phyloP scores from a whole-genome alignment of 352 stramenopile genomes.

The Globisporangium iwayamae region DNA sequence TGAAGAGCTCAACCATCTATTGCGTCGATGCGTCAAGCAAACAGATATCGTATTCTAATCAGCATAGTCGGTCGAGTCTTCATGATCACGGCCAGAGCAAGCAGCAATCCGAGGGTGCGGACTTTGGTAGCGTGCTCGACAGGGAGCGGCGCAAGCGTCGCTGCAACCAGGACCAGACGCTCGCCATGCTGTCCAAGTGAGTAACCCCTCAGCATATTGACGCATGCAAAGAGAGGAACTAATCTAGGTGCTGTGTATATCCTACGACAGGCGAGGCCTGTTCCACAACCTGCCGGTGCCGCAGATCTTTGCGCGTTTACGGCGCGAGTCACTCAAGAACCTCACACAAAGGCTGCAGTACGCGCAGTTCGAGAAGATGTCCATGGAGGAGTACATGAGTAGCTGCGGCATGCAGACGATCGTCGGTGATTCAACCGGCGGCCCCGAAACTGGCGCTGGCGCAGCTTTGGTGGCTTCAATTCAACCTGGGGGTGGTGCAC shows the following conservation, averaged over 20 bases:
- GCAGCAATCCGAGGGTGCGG: constrained; percentile 3
- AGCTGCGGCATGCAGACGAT: constrained; percentile 29
- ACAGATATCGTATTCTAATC: constrained; percentile 4
- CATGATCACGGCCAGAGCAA: neutral
- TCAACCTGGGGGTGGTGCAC: neutral
- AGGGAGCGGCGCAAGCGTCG: constrained; percentile 33
- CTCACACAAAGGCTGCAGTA: constrained; percentile 35
- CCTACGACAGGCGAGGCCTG: constrained; percentile 17
- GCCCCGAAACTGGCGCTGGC: no score
- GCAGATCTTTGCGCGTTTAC: constrained; percentile 52
- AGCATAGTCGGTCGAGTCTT: neutral
- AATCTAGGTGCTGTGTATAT: neutral
- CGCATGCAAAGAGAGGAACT: no score
- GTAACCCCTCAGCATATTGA: neutral
- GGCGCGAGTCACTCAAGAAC: constrained; percentile 50
- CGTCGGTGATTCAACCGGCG: neutral
- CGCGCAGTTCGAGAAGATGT: constrained; percentile 43
- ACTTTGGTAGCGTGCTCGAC: constrained; percentile 37
- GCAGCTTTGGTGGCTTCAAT: neutral
- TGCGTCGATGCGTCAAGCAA: constrained; percentile 24
- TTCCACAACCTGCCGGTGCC: constrained; percentile 37
- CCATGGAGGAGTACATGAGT: constrained; percentile 61
- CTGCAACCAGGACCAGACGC: constrained; percentile 18
- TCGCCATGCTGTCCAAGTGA: constrained; percentile 21
- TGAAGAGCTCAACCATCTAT: constrained; percentile 53